Conservation (phyloP, 2,329 filamentous ascomycete species). For the Fusarium duplospermum region DNA sequence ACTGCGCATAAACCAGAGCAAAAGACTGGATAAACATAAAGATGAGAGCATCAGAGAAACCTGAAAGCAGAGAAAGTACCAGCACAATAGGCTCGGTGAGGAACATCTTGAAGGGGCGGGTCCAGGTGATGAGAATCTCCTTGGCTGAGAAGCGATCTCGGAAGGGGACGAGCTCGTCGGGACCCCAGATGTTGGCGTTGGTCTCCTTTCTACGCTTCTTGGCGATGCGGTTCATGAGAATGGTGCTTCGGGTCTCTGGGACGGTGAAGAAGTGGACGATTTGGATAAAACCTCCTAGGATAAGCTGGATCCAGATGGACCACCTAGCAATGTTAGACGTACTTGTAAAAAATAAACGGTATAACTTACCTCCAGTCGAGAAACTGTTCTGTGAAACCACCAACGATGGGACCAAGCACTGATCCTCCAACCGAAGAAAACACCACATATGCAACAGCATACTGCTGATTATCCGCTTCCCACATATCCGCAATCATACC, state of each 20-base stretch:
- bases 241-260: constrained; percentile 80
- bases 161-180: constrained; percentile 75
- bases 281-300: constrained; percentile 79
- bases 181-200: constrained; percentile 74
- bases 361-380: constrained; percentile 70
- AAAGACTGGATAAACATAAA: constrained; percentile 84
- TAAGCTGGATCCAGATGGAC: constrained; percentile 88
- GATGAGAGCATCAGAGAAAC: constrained; percentile 80
- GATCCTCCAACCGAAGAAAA: constrained; percentile 85
- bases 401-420: constrained; percentile 81
- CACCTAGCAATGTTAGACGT: constrained; percentile 48
- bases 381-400: constrained; percentile 77
- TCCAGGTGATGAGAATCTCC: constrained; percentile 68
- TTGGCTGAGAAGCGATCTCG: constrained; percentile 66
- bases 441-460: constrained; percentile 80
- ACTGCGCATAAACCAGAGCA: constrained; percentile 74
- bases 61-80: constrained; percentile 75
- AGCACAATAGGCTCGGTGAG: constrained; percentile 80
- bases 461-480: constrained; percentile 77
- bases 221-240: constrained; percentile 83
- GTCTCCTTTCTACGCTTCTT: constrained; percentile 75
- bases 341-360: neutral
- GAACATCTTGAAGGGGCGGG: constrained; percentile 78
- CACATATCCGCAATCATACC: constrained; percentile 82
- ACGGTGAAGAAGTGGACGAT: constrained; percentile 75